Evolutionary conservation across 257 asterid species (phyloP).

Genomic region (Eustoma russellianum): DNA sequence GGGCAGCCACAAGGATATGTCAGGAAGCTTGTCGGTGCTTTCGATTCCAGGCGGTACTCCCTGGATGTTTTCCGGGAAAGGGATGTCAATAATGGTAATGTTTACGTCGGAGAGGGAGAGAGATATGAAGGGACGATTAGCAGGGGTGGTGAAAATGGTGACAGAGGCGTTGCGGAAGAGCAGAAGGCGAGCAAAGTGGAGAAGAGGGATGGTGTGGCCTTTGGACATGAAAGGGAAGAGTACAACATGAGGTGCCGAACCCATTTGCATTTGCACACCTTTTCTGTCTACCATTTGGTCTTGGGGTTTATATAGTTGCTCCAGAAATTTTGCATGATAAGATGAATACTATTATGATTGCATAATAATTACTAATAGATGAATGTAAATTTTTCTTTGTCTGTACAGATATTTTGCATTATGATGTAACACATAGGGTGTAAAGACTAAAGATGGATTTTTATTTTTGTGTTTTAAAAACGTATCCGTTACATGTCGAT

Average conservation of each 20-base stretch:
- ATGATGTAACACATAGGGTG: too few species aligned
- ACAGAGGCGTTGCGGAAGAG: constrained; percentile 21
- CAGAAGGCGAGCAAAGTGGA: constrained; percentile 49
- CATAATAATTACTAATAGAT: too few species aligned
- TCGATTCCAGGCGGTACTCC: constrained; percentile 43
- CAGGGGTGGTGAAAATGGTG: constrained; percentile 65
- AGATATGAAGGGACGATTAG: constrained; percentile 43
- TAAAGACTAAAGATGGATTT: too few species aligned
- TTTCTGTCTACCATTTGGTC: too few species aligned
- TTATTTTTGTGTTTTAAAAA: too few species aligned
- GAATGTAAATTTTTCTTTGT: too few species aligned
- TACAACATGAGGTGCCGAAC: constrained; percentile 21
- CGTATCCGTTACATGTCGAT: too few species aligned
- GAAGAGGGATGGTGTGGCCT: constrained; percentile 71
- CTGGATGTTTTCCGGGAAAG: constrained; percentile 41
- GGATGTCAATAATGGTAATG: constrained; percentile 31
- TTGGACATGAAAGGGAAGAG: constrained; percentile 82
- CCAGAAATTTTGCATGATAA: too few species aligned
- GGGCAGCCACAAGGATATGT: constrained; percentile 39
- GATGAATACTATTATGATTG: too few species aligned
- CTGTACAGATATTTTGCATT: too few species aligned
- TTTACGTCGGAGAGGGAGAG: constrained; percentile 14
- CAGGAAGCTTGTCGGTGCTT: constrained; percentile 60
- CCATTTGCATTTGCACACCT: too few species aligned
- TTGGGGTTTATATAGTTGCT: too few species aligned